Conservation (phyloP, 1,284 basidiomycete species). For the Sporisorium iseilematis-ciliati region DNA sequence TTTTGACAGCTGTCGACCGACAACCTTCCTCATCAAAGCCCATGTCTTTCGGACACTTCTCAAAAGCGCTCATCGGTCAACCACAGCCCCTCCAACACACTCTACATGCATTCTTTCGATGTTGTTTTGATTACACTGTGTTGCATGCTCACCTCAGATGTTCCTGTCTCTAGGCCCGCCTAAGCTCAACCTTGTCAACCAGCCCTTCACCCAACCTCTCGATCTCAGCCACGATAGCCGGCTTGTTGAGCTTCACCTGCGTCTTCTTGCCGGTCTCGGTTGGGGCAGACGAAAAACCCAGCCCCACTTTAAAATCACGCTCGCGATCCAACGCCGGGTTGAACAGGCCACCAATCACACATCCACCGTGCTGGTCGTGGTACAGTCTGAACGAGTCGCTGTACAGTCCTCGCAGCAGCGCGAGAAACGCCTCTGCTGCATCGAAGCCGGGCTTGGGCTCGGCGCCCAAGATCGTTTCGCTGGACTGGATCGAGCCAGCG, state of each 20-base stretch:
- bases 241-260: slow-evolving; percentile 77
- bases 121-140: not conserved
- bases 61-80: too few relatives aligned
- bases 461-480: slow-evolving; percentile 59
- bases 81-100: too few relatives aligned
- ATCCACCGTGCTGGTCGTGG: slow-evolving; percentile 84
- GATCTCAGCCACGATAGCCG: slow-evolving; percentile 81
- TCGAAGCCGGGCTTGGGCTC: slow-evolving; percentile 75
- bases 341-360: slow-evolving; percentile 84
- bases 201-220: slow-evolving; percentile 82
- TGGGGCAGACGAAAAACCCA: slow-evolving; percentile 77
- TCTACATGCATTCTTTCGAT: too few relatives aligned
- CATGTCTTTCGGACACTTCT: too few relatives aligned
- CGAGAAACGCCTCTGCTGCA: slow-evolving; percentile 78
- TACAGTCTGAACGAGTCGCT: slow-evolving; percentile 85
- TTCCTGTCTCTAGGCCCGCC: slow-evolving; percentile 1
- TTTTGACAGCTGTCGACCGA: too few relatives aligned
- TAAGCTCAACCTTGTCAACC: slow-evolving; percentile 70
- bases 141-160: not conserved
- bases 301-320: slow-evolving; percentile 82
- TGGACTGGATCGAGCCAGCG: slow-evolving; percentile 8
- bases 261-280: slow-evolving; percentile 37
- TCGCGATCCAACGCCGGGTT: slow-evolving; percentile 75
- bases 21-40: too few relatives aligned
- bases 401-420: slow-evolving; percentile 78